Evolutionary conservation across 495 filamentous ascomycete species (phyloP).

Genomic region (Daldinia grandis): DNA sequence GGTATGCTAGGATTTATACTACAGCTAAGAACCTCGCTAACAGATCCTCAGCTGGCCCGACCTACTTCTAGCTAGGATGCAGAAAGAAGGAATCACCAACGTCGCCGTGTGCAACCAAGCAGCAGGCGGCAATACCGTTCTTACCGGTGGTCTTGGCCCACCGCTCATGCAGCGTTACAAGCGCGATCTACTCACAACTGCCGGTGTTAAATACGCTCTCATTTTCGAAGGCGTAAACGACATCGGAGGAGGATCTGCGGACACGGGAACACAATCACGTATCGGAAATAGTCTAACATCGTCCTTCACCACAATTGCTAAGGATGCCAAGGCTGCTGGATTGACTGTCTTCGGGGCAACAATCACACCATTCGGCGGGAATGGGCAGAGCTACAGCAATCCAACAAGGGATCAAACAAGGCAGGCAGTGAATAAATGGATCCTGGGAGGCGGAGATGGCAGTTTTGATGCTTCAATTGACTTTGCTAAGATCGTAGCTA

Average conservation of each 20-base stretch:
- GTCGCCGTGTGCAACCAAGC: constrained; percentile 74
- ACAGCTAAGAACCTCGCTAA: constrained; percentile 9
- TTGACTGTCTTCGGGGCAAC: constrained; percentile 70
- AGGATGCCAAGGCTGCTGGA: constrained; percentile 63
- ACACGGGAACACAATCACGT: constrained; percentile 56
- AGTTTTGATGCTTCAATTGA: constrained; percentile 70
- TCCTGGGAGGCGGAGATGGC: constrained; percentile 58
- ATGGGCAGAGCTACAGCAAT: constrained; percentile 61
- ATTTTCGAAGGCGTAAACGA: constrained; percentile 82
- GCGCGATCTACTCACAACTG: constrained; percentile 67
- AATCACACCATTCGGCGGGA: constrained; percentile 71
- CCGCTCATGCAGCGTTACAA: constrained; percentile 68
- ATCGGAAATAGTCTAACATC: constrained; percentile 62
- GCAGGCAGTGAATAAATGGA: constrained; percentile 69
- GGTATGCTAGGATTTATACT: constrained; percentile 50
- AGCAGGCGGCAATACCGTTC: constrained; percentile 75
- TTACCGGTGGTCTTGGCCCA: constrained; percentile 70
- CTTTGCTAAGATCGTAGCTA: constrained; percentile 66
- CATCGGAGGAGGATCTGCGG: constrained; percentile 61
- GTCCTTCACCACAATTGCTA: constrained; percentile 66
- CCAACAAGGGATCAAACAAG: constrained; percentile 65
- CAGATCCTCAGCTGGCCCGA: constrained; percentile 67
- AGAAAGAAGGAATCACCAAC: constrained; percentile 54
- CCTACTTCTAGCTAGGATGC: constrained; percentile 65
- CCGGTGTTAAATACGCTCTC: constrained; percentile 68